phyloP scores from a whole-genome alignment of 139 green algal species.

The Haematococcus lacustris region DNA sequence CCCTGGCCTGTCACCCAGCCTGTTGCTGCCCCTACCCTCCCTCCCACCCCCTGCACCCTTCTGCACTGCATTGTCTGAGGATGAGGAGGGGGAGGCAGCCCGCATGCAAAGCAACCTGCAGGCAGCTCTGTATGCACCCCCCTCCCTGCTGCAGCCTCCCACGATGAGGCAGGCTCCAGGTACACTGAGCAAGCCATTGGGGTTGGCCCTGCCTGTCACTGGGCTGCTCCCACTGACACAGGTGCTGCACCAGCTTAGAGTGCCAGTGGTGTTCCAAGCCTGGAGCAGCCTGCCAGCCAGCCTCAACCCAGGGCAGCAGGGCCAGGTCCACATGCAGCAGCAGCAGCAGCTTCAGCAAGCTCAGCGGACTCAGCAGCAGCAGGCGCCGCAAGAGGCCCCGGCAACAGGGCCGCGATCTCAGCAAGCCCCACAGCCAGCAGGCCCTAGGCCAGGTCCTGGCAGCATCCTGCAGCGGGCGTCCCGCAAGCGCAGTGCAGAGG shows the following conservation, averaged over 20 bases:
- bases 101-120: neutral
- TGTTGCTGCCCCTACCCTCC: too few species aligned
- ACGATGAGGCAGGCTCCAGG: too few species aligned
- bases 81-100: too few species aligned
- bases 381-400: neutral
- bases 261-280: neutral
- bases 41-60: too few species aligned
- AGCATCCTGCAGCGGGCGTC: too few species aligned
- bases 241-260: neutral
- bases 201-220: neutral
- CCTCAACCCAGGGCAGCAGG: neutral
- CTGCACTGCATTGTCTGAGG: too few species aligned
- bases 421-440: neutral
- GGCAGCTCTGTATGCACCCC: neutral
- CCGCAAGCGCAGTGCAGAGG: too few species aligned
- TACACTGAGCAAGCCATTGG: too few species aligned
- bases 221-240: neutral
- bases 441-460: too few species aligned
- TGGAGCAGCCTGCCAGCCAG: neutral
- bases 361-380: neutral
- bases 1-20: too few species aligned
- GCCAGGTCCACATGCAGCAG: neutral
- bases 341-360: neutral
- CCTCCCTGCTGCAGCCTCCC: neutral
- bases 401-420: neutral